Conservation (phyloP, 345 rosid species). For the Limnanthes douglasii region DNA sequence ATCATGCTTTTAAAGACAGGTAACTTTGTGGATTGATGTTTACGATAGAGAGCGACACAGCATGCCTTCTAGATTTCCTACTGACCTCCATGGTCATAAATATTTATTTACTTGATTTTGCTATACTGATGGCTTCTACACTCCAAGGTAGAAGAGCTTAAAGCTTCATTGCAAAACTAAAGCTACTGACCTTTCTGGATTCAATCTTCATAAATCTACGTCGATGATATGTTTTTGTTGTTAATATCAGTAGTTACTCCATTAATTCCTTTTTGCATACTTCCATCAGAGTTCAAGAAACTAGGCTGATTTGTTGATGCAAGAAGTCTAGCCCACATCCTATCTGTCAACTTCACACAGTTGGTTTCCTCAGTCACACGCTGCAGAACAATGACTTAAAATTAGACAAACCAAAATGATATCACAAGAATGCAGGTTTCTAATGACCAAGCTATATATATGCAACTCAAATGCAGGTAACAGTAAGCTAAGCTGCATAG, state of each 20-base stretch:
- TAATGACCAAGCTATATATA: too few relatives aligned
- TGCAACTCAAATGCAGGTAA: neutral
- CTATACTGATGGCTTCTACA: constrained; percentile 4
- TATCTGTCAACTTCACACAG: constrained; percentile 71
- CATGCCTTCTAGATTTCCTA: constrained; percentile 7
- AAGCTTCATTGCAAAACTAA: neutral
- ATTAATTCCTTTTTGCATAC: constrained; percentile 16
- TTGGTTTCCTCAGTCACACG: constrained; percentile 60
- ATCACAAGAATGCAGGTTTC: too few relatives aligned
- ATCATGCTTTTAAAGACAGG: too few relatives aligned
- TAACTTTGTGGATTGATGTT: too few relatives aligned
- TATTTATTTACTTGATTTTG: constrained; percentile 8
- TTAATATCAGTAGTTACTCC: constrained; percentile 21
- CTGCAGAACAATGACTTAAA: too few relatives aligned
- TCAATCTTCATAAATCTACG: constrained; percentile 9
- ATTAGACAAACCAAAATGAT: too few relatives aligned
- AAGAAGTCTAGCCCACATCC: constrained; percentile 98
- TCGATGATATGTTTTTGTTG: constrained; percentile 21
- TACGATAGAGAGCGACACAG: constrained; percentile 8
- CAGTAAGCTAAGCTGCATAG: neutral
- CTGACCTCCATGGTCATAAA: constrained; percentile 4
- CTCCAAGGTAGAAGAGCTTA: neutral
- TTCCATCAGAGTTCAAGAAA: constrained; percentile 37
- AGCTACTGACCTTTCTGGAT: constrained; percentile 8
- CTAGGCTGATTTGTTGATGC: constrained; percentile 92